These are phyloP conservation scores for Elsinoe ampelina DNA, from an alignment of 2,329 filamentous ascomycete genomes.

Conservation along the genomic window DNA sequence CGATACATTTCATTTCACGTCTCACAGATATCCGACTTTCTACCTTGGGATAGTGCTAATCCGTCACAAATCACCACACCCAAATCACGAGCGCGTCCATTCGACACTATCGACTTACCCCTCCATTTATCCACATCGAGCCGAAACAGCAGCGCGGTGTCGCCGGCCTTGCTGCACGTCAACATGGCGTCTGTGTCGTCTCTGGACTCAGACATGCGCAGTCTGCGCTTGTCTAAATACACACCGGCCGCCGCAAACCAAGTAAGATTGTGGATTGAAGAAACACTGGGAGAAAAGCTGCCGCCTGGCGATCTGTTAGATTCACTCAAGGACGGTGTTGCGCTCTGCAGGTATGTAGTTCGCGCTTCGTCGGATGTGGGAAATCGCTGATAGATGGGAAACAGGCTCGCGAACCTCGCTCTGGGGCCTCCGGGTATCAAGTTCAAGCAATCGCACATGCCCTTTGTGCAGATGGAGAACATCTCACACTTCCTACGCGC, in stretches of 20 bases:
- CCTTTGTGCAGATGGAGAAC: slow-evolving; percentile 99
- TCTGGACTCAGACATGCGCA: slow-evolving; percentile 90
- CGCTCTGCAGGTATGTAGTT: slow-evolving; percentile 71
- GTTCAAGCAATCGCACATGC: slow-evolving; percentile 89
- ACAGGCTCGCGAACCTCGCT: slow-evolving; percentile 71
- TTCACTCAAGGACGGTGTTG: slow-evolving; percentile 79
- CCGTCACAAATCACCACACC: background rate
- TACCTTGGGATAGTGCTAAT: background rate
- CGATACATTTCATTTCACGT: background rate
- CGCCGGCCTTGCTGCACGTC: background rate
- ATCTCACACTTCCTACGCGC: slow-evolving; percentile 91
- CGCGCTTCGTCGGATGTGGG: background rate
- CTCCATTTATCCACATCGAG: background rate
- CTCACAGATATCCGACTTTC: background rate
- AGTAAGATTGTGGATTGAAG: slow-evolving; percentile 76
- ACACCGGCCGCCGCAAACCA: slow-evolving; percentile 85
- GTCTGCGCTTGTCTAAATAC: slow-evolving; percentile 84
- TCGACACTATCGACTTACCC: background rate
- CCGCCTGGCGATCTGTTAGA: slow-evolving; percentile 70
- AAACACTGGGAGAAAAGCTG: slow-evolving; percentile 63
- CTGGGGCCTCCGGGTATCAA: slow-evolving; percentile 68
- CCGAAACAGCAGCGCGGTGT: background rate
- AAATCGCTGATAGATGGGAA: background rate
- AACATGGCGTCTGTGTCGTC: slow-evolving; percentile 80
- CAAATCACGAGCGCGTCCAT: background rate